A percentile compares a stretch with the other conserved stretches of the same genome.
phyloP scores from a whole-genome alignment of 2,329 filamentous ascomycete genomes.

The Neonectria ditissima region DNA sequence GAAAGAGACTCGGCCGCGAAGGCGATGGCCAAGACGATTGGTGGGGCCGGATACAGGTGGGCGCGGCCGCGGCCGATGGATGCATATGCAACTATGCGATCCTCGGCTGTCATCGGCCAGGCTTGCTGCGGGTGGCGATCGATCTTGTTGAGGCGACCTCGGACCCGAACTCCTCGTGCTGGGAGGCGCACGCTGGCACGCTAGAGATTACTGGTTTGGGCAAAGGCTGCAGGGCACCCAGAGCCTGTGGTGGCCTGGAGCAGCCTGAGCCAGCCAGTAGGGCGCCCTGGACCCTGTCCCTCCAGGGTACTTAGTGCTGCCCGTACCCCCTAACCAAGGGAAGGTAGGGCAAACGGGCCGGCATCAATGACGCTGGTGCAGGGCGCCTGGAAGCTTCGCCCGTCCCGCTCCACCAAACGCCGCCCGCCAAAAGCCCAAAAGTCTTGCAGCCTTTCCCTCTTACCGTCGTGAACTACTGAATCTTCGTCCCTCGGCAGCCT shows the following conservation, averaged over 20 bases:
- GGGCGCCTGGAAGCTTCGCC: conserved; percentile 38
- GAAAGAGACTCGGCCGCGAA: conserved; percentile 14
- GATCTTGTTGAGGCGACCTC: conserved; percentile 30
- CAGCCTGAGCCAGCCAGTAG: conserved; percentile 6
- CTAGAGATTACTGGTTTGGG: conserved; percentile 40
- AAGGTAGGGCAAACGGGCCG: conserved; percentile 17
- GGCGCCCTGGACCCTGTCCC: conserved; percentile 3
- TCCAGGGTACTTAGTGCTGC: not conserved
- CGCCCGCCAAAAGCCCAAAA: conserved; percentile 38
- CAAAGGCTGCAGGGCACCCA: conserved; percentile 17
- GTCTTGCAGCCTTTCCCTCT: conserved; percentile 34
- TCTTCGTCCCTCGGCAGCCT: conserved; percentile 27
- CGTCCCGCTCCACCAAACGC: conserved; percentile 39
- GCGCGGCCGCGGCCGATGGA: conserved; percentile 21
- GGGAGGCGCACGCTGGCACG: conserved; percentile 40
- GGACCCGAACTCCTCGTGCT: not conserved
- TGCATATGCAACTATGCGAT: conserved; percentile 44
- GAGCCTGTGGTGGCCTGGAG: conserved; percentile 8
- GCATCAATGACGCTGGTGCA: conserved; percentile 41
- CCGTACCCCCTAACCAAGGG: not conserved
- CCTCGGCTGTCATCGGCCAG: conserved; percentile 1
- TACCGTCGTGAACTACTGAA: conserved; percentile 39
- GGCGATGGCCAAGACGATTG: conserved; percentile 17
- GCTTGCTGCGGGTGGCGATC: conserved; percentile 34
- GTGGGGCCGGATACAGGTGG: conserved; percentile 26